Base-by-base conservation (phyloP, 192 early-diverging fungal genomes). In the Blastocladiella britannica region DNA sequence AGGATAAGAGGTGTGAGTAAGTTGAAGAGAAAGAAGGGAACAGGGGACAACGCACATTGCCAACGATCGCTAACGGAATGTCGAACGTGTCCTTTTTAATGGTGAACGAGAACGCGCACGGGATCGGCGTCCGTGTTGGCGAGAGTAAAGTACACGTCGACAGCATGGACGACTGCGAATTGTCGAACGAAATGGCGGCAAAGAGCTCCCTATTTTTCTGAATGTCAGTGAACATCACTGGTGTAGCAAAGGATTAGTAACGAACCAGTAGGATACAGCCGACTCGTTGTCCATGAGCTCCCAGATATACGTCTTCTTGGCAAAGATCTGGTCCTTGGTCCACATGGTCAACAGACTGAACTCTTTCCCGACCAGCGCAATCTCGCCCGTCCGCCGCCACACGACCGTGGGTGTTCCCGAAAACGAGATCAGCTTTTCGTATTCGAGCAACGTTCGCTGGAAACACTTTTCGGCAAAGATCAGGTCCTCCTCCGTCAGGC, bases 51-150 rank as follows among this genome's bases (percentile, higher is more conserved):
- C 37, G 37, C n/a, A 75, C 71, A 63, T 88, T 86, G 47, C 86
- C 86, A 30, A 88, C 78, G 60, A 88, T 81, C 24, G 81, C 88
- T 61, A 88, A 68, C 5, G 91, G 91, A 24, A 96, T 82, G 65
- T 91, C 92, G 81, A 96, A 96, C 55, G 93, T 86, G 65, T 93
- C 92, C 25, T 90, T 69, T 66, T 91, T 93, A 73, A 96, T 93
- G 4, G 92, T 93, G 67, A 96, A 93, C 55, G 89, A 91, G 58
- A 96, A 88, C 2, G 88, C 84, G 62, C 90, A 92, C 2, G 86
- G 83, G n/a, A 96, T 85, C 9, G 75, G 65, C 15, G 72, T 60
- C 31, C 82, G 76, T 26, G 73, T 66, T 0, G 88, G 86, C n/a
- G 79, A 74, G 28, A 88, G 65, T 59, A 96, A 61, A 37, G 83